phyloP scores from a whole-genome alignment of 768 basidiomycete species.

The Tephrocybe sp. region DNA sequence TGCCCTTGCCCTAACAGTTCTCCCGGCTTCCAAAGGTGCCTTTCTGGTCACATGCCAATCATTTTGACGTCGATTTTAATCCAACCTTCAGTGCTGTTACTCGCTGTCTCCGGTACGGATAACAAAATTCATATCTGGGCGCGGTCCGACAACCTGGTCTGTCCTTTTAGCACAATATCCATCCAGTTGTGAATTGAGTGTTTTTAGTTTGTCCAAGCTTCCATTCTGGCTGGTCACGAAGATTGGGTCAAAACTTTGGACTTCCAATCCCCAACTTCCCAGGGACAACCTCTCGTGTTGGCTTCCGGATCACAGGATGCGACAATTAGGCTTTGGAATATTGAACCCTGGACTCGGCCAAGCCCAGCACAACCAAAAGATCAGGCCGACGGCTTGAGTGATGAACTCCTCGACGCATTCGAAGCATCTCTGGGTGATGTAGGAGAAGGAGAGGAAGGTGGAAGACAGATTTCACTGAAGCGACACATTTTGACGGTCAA shows the following conservation, averaged over 20 bases:
- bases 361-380: constrained; percentile 16
- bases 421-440: constrained; percentile 78
- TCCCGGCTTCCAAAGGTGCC: constrained; percentile 72
- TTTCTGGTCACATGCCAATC: not conserved
- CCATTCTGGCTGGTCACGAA: constrained; percentile 79
- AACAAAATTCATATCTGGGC: constrained; percentile 77
- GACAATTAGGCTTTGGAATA: constrained; percentile 91
- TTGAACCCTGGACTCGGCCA: constrained; percentile 50
- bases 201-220: constrained; percentile 58
- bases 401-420: constrained; percentile 85
- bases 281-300: constrained; percentile 57
- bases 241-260: constrained; percentile 91
- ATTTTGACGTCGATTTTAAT: not conserved
- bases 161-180: constrained; percentile 16
- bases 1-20: constrained; percentile 55
- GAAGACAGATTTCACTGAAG: constrained; percentile 86
- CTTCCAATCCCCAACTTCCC: constrained; percentile 44
- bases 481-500: constrained; percentile 77
- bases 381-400: constrained; percentile 39
- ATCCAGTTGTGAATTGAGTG: not conserved
- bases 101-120: constrained; percentile 88
- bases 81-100: constrained; percentile 47
- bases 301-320: constrained; percentile 96
- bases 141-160: constrained; percentile 56
- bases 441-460: constrained; percentile 75